A percentile compares a stretch with the other conserved stretches of the same genome.
Conservation (phyloP, 129 eudicot genomes). For the Flaveria trinervia region DNA sequence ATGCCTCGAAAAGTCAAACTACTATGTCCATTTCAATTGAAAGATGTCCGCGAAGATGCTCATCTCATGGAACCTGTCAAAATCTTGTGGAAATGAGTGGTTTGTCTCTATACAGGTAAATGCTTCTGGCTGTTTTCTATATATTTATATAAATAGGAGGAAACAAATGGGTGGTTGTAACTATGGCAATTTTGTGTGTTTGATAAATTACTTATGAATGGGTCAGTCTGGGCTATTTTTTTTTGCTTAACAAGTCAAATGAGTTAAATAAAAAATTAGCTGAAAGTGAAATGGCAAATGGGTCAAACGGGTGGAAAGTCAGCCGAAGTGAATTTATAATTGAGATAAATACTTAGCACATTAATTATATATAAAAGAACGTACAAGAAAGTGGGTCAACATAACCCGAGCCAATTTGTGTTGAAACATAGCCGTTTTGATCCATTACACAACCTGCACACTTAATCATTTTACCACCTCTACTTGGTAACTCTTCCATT, state of each 20-base stretch:
- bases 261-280: not conserved
- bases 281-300: not conserved
- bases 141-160: not conserved
- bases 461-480: not conserved
- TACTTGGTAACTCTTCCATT: not conserved
- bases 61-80: slow-evolving; percentile 88
- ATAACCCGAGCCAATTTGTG: not conserved
- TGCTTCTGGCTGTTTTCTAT: not conserved
- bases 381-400: slow-evolving; percentile 2
- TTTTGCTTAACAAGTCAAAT: not conserved
- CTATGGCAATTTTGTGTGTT: too few species aligned
- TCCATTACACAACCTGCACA: not conserved
- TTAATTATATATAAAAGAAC: not conserved
- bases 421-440: not conserved
- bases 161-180: not conserved
- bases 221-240: not conserved
- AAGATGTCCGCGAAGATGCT: slow-evolving; percentile 86
- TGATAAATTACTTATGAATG: too few species aligned
- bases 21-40: slow-evolving; percentile 77
- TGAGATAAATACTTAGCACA: not conserved
- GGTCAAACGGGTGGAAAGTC: slow-evolving; percentile 11
- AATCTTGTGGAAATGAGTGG: slow-evolving; percentile 75
- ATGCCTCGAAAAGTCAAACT: slow-evolving; percentile 47
- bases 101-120: slow-evolving; percentile 78
- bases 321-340: not conserved